Base-by-base conservation (phyloP, 805 yeast genomes). In the Metschnikowia similis region DNA sequence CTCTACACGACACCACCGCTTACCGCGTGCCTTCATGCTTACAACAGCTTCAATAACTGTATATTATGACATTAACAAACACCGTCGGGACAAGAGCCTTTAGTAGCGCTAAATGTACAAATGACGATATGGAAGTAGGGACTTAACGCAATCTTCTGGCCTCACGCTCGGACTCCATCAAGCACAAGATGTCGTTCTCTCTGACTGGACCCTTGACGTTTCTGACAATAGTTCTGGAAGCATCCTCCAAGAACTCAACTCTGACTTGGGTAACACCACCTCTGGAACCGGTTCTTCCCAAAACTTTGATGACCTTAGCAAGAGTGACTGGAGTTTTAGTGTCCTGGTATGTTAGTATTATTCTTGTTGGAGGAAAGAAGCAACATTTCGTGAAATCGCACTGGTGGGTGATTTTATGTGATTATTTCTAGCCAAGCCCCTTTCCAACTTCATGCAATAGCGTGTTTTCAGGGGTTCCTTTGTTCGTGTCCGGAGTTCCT, bases 251-350 rank as follows among this genome's bases (percentile, higher is more conserved):
- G 85, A 89, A 89, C 80, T 89, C 96, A 72, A 89, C 96, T 79
- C 96, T 89, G 79, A 89, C 96, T 80, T 89, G 96, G 80, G 96
- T 89, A 79, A 89, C 96, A 84, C 97, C 97, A 87, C 98, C 98
- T 83, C 98, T 92, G 77, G 99, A 92, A 77, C 99, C 99, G 86
- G 99, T 92, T 82, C 99, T 92, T 78, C 98, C 98, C 80, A 92
- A 85, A 77, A 92, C 98, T 84, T 92, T 94, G 81, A 89, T 89
- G 75, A 92, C 99, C 85, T 92, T 92, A 76, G 98, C 99, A 80
- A 92, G 89, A 83, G 96, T 94, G 72, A 92, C 97, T 75, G 96
- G 96, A 78, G 89, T 84, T 79, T 84, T 81, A 61, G 81, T 72
- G 69, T 78, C 83, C 83, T 62, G 42, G 26, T 42, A 36, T 21